These are phyloP conservation scores for Ophiocordyceps robertsii DNA, from an alignment of 2,329 filamentous ascomycete genomes.

Conservation along the genomic window DNA sequence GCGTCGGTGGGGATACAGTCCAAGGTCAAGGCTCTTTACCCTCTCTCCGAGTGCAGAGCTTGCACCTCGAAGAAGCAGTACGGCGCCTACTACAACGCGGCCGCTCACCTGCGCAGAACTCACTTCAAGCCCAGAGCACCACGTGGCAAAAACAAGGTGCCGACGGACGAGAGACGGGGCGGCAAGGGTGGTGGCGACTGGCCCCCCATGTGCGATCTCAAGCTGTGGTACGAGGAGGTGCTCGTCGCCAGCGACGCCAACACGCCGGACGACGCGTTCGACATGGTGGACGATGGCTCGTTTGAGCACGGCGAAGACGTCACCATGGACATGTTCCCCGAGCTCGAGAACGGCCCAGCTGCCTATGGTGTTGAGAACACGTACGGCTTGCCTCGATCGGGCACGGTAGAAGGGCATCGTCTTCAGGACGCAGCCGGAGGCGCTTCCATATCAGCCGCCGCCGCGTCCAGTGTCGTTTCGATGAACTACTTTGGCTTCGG, in stretches of 20 bases:
- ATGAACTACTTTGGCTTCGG: neutral
- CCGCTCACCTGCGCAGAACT: constrained; percentile 73
- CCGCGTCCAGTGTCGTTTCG: too few species aligned
- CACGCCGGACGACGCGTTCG: constrained; percentile 16
- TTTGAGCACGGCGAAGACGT: neutral
- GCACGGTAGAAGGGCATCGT: neutral
- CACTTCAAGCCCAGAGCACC: constrained; percentile 63
- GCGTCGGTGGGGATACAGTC: constrained; percentile 21
- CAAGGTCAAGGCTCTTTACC: constrained; percentile 39
- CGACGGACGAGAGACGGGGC: constrained; percentile 33
- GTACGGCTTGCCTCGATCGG: neutral
- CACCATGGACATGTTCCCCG: neutral
- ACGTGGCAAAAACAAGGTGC: constrained; percentile 28
- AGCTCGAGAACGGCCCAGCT: neutral
- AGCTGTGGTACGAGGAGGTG: constrained; percentile 46
- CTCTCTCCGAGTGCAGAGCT: constrained; percentile 71
- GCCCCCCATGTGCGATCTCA: constrained; percentile 43
- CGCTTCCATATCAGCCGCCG: neutral
- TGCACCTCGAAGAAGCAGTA: constrained; percentile 70
- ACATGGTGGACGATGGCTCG: constrained; percentile 16
- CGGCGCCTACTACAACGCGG: constrained; percentile 87
- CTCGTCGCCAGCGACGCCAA: constrained; percentile 27
- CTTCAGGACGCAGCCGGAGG: neutral
- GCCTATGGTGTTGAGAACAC: neutral
- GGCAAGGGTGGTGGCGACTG: constrained; percentile 40